These are phyloP conservation scores for Arabidopsis thaliana DNA, from an alignment of 345 rosid species.

Conservation along the genomic window DNA sequence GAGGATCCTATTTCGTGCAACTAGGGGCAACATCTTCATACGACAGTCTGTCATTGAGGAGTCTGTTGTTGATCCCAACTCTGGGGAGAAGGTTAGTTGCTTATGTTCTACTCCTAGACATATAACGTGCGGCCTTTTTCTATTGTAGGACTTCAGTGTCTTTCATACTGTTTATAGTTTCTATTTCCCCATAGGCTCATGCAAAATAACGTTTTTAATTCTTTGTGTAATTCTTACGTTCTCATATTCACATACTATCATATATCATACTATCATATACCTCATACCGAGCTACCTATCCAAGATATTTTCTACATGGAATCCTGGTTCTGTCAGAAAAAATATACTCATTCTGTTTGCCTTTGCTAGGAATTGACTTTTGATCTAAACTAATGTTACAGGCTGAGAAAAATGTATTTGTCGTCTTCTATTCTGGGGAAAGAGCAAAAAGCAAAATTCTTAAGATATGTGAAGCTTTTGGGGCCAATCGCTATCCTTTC, in stretches of 20 bases:
- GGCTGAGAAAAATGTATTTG: conserved; percentile 92
- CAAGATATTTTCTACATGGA: conserved; percentile 12
- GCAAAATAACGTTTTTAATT: neutral
- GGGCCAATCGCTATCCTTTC: conserved; percentile 93
- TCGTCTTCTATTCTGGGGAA: conserved; percentile 91
- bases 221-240: neutral
- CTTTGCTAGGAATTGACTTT: conserved; percentile 32
- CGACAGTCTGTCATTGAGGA: conserved; percentile 75
- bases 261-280: conserved; percentile 10
- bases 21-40: conserved; percentile 86
- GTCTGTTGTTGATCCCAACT: conserved; percentile 81
- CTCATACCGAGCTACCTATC: neutral
- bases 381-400: conserved; percentile 48
- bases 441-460: conserved; percentile 85
- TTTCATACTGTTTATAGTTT: conserved; percentile 9
- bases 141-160: conserved; percentile 7
- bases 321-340: neutral
- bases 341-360: conserved; percentile 20
- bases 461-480: conserved; percentile 97
- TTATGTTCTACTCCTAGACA: conserved; percentile 28
- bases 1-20: conserved; percentile 96
- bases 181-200: neutral
- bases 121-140: neutral
- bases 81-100: conserved; percentile 85
- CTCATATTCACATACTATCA: conserved; percentile 17